A percentile compares a stretch with the other conserved stretches of the same genome.
These are phyloP conservation scores for Globisporangium parvum DNA, from an alignment of 352 stramenopile species.

Conservation along the genomic window DNA sequence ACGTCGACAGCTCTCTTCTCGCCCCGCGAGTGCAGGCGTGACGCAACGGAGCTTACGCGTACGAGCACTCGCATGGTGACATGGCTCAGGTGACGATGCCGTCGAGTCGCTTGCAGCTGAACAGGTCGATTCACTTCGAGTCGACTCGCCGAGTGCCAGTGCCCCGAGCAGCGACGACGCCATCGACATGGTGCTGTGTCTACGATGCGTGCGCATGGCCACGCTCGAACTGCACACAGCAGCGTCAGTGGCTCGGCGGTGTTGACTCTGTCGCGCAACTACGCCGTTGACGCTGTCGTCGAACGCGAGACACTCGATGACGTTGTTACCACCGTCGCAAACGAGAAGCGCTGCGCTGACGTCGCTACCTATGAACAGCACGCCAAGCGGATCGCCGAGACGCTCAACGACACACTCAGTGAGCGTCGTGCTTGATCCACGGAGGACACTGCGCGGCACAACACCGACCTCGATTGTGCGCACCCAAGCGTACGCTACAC, in stretches of 20 bases:
- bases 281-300: background rate
- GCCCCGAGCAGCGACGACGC: background rate
- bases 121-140: background rate
- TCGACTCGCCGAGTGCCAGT: background rate
- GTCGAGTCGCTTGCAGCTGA: background rate
- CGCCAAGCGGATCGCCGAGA: conserved; percentile 11
- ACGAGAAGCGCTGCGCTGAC: conserved; percentile 10
- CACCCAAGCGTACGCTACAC: conserved; percentile 27
- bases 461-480: conserved; percentile 32
- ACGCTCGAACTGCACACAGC: too few relatives aligned
- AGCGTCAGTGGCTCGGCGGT: too few relatives aligned
- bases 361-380: conserved; percentile 1
- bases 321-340: conserved; percentile 20
- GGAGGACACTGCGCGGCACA: conserved; percentile 3
- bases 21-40: too few relatives aligned
- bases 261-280: background rate
- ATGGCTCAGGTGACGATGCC: background rate
- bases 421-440: background rate
- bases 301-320: conserved; percentile 14
- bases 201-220: too few relatives aligned
- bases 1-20: background rate
- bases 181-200: background rate
- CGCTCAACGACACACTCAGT: conserved; percentile 2
- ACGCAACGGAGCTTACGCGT: background rate
- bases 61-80: background rate